These are phyloP conservation scores for Eutrema salsugineum DNA, from an alignment of 441 rosid species.

Conservation along the genomic window DNA sequence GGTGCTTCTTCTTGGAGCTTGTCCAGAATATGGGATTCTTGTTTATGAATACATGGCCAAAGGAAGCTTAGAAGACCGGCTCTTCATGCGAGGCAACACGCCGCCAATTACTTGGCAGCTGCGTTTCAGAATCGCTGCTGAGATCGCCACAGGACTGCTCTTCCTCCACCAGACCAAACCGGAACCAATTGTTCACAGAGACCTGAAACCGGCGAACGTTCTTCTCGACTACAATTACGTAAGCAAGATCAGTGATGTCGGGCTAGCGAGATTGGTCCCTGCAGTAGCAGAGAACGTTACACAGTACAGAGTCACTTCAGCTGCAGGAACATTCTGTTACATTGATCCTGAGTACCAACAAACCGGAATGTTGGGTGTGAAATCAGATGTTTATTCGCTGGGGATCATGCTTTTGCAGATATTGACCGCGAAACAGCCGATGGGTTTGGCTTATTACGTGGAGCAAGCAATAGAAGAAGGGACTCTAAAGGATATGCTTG, in stretches of 20 bases:
- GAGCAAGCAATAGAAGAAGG: conserved; percentile 45
- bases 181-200: conserved; percentile 72
- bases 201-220: conserved; percentile 68
- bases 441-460: conserved; percentile 58
- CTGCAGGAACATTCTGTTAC: conserved; percentile 75
- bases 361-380: conserved; percentile 75
- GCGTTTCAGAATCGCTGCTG: conserved; percentile 70
- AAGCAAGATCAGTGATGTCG: conserved; percentile 67
- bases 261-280: conserved; percentile 68
- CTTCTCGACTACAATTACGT: conserved; percentile 56
- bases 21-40: conserved; percentile 63
- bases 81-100: conserved; percentile 40
- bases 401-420: conserved; percentile 66
- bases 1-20: conserved; percentile 75
- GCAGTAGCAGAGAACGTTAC: conserved; percentile 57
- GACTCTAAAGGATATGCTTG: conserved; percentile 43
- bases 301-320: conserved; percentile 51
- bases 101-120: conserved; percentile 60
- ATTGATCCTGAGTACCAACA: conserved; percentile 79
- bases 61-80: conserved; percentile 67
- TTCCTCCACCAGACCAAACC: conserved; percentile 76
- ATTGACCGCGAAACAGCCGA: conserved; percentile 54
- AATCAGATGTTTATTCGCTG: conserved; percentile 63
- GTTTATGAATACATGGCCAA: conserved; percentile 71
- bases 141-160: conserved; percentile 57